Percentiles rank a stretch among this genome's conserved stretches.
Conservation (phyloP, 2,329 filamentous ascomycete species). For the Pseudogymnoascus sp. region DNA sequence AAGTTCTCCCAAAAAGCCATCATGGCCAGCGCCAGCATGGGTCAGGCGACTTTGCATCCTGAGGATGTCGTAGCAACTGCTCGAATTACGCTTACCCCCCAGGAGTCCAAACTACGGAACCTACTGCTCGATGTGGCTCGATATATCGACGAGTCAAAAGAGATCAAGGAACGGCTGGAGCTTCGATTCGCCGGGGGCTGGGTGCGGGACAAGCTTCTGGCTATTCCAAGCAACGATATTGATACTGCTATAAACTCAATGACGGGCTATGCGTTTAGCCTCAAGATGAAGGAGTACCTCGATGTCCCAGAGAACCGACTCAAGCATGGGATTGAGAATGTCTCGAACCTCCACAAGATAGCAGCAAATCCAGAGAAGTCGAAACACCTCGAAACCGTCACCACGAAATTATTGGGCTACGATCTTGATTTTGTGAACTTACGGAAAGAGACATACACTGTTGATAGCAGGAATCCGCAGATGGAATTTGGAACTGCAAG, state of each 20-base stretch:
- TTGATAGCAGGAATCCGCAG: slow-evolving; percentile 82
- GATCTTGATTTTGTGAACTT: slow-evolving; percentile 94
- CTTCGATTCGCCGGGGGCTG: slow-evolving; percentile 79
- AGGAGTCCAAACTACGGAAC: slow-evolving; percentile 64
- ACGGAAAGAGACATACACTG: slow-evolving; percentile 80
- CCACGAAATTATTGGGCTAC: slow-evolving; percentile 73
- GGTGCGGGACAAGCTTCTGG: slow-evolving; percentile 78
- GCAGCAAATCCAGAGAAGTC: slow-evolving; percentile 91
- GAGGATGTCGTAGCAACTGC: slow-evolving; percentile 18
- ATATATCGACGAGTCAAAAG: slow-evolving; percentile 50
- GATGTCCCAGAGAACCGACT: slow-evolving; percentile 49
- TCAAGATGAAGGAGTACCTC: slow-evolving; percentile 62
- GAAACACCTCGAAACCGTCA: slow-evolving; percentile 90
- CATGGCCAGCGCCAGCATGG: slow-evolving; percentile 1
- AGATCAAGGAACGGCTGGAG: slow-evolving; percentile 48
- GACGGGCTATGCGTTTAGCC: slow-evolving; percentile 72
- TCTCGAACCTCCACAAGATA: slow-evolving; percentile 79
- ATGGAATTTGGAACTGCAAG: slow-evolving; percentile 90
- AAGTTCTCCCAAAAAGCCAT: neutral
- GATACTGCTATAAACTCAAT: slow-evolving; percentile 80
- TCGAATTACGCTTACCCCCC: slow-evolving; percentile 52
- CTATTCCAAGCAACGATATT: slow-evolving; percentile 68
- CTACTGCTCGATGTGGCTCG: slow-evolving; percentile 76
- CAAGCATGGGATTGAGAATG: slow-evolving; percentile 54
- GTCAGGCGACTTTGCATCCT: neutral